Evolutionary conservation across 257 asterid species (phyloP).

Genomic region (Solanum etuberosum): DNA sequence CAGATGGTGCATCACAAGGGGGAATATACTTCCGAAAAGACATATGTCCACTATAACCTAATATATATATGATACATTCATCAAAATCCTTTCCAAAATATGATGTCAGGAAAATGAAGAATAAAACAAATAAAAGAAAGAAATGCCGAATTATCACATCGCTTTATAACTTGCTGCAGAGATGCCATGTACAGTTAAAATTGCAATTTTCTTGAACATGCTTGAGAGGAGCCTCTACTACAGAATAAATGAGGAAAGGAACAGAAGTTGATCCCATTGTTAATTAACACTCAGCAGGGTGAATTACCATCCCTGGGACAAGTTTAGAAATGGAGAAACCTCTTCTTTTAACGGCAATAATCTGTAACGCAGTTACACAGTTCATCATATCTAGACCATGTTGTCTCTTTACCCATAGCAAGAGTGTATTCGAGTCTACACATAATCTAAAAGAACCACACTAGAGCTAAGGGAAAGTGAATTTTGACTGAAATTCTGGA

Average conservation of each 20-base stretch:
- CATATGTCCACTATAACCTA: constrained; percentile 53
- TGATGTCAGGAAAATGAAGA: background rate
- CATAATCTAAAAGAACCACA: background rate
- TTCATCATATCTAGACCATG: background rate
- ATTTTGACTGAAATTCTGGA: background rate
- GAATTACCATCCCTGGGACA: background rate
- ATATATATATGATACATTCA: background rate
- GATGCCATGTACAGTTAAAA: background rate
- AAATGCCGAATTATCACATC: background rate
- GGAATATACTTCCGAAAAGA: constrained; percentile 71
- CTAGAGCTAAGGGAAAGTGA: background rate
- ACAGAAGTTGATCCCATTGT: background rate
- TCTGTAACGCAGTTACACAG: background rate
- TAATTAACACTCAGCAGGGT: background rate
- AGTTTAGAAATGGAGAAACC: background rate
- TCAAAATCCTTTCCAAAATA: background rate
- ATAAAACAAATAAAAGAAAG: background rate
- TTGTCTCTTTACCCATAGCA: background rate
- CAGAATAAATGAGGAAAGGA: background rate
- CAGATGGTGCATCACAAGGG: constrained; percentile 45
- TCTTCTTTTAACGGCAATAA: background rate
- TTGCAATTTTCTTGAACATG: background rate
- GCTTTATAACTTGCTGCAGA: background rate
- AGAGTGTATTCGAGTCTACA: background rate
- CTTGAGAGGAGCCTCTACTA: background rate